Conservation (phyloP, 2,329 filamentous ascomycete genomes). For the Mycocentrospora acerina region DNA sequence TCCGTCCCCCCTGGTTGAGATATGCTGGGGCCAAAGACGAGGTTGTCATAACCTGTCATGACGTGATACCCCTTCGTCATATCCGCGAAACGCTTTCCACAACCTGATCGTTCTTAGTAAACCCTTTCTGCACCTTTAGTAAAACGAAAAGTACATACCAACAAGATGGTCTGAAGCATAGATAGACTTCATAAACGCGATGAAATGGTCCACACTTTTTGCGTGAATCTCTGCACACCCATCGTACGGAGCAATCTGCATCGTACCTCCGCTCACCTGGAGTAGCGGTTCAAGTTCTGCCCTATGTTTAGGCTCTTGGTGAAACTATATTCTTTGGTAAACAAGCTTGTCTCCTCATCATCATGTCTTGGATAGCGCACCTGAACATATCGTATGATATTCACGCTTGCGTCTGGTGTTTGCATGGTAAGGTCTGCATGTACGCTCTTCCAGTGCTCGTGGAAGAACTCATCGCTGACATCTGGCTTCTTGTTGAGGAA, state of each 20-base stretch:
- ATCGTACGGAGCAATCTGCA: conserved; percentile 10
- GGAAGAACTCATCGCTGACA: conserved; percentile 9
- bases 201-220: conserved; percentile 4
- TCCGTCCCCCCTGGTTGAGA: too few species aligned
- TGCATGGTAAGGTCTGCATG: conserved; percentile 14
- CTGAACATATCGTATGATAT: conserved; percentile 14
- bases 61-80: too few species aligned
- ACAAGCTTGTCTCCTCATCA: not conserved
- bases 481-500: conserved; percentile 6
- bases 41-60: too few species aligned
- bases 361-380: not conserved
- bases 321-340: conserved; percentile 6
- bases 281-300: conserved; percentile 5
- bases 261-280: not conserved
- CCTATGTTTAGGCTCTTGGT: conserved; percentile 6
- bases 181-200: conserved; percentile 6
- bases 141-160: too few species aligned
- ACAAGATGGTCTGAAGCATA: too few species aligned
- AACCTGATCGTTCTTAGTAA: too few species aligned
- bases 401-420: conserved; percentile 1
- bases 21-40: too few species aligned
- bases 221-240: conserved; percentile 16
- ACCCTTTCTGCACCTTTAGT: too few species aligned
- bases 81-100: too few species aligned
- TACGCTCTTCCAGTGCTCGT: conserved; percentile 15